phyloP scores from a whole-genome alignment of 1,139 yeast genomes.

The Kodamaea ohmeri region DNA sequence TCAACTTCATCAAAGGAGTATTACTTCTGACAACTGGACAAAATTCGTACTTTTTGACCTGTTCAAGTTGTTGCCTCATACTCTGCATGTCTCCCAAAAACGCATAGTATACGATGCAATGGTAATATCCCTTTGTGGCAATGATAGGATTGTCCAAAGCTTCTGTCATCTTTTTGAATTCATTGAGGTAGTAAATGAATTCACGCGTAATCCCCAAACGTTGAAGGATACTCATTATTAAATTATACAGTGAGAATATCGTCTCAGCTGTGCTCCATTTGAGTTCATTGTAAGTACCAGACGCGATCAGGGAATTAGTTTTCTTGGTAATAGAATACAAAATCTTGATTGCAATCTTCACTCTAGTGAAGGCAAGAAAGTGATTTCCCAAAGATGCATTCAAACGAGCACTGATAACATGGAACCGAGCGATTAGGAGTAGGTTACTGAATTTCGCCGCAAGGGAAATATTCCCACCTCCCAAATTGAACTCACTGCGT shows the following conservation, averaged over 20 bases:
- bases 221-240: conserved; percentile 34
- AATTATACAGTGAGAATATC: conserved; percentile 34
- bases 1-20: background rate
- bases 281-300: conserved; percentile 22
- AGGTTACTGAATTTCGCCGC: conserved; percentile 32
- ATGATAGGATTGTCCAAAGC: conserved; percentile 26
- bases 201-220: conserved; percentile 56
- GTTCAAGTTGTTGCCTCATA: background rate
- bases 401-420: conserved; percentile 27
- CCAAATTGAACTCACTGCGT: conserved; percentile 29
- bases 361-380: conserved; percentile 27
- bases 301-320: conserved; percentile 22
- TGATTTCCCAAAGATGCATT: conserved; percentile 17
- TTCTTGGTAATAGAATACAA: conserved; percentile 42
- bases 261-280: conserved; percentile 36
- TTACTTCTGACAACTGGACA: conserved; percentile 10
- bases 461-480: conserved; percentile 17
- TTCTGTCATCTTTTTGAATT: conserved; percentile 38
- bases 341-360: conserved; percentile 41
- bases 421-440: conserved; percentile 36
- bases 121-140: conserved; percentile 25
- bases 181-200: conserved; percentile 47
- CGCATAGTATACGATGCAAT: conserved; percentile 18
- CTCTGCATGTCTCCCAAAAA: conserved; percentile 15
- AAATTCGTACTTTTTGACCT: conserved; percentile 6